These are phyloP conservation scores for Anthracocystis setariae DNA, from an alignment of 1,284 basidiomycete genomes.

Conservation along the genomic window DNA sequence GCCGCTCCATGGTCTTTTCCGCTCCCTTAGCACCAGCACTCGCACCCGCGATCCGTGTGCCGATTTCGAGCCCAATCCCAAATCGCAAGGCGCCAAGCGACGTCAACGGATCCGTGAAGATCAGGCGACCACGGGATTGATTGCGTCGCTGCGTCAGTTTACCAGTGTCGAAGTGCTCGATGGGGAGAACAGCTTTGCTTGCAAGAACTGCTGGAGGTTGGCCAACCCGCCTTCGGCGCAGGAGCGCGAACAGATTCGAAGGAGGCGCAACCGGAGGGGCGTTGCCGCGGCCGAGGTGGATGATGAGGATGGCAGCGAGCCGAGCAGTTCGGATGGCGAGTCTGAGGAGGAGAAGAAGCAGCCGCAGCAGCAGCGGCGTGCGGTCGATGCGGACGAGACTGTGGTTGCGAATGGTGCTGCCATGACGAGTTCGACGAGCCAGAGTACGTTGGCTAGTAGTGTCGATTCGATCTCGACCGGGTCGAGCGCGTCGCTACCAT, in stretches of 20 bases:
- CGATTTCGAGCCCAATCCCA: slow-evolving; percentile 40
- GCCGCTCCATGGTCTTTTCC: slow-evolving; percentile 32
- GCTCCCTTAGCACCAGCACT: slow-evolving; percentile 20
- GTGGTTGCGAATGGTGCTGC: slow-evolving; percentile 8
- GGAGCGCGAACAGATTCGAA: slow-evolving; percentile 65
- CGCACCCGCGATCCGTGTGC: slow-evolving; percentile 16
- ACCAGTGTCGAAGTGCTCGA: slow-evolving; percentile 89
- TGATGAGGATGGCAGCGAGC: slow-evolving; percentile 68
- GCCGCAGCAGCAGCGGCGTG: neutral
- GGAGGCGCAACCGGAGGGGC: slow-evolving; percentile 66
- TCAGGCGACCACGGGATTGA: slow-evolving; percentile 68
- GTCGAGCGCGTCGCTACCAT: slow-evolving; percentile 32
- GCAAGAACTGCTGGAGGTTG: slow-evolving; percentile 90
- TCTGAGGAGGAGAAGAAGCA: slow-evolving; percentile 12
- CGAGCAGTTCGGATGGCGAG: slow-evolving; percentile 56
- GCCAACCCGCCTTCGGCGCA: slow-evolving; percentile 72
- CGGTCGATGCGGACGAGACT: slow-evolving; percentile 12
- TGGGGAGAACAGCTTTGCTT: slow-evolving; percentile 92
- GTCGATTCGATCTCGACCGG: slow-evolving; percentile 34
- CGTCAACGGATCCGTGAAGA: slow-evolving; percentile 39
- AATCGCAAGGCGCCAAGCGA: slow-evolving; percentile 37
- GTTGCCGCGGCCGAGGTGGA: slow-evolving; percentile 35
- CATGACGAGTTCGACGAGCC: slow-evolving; percentile 19
- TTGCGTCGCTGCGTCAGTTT: slow-evolving; percentile 80
- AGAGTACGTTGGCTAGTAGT: slow-evolving; percentile 29